Base-by-base conservation (phyloP, 2,329 filamentous ascomycete species). In the Aspergillus tamarii region DNA sequence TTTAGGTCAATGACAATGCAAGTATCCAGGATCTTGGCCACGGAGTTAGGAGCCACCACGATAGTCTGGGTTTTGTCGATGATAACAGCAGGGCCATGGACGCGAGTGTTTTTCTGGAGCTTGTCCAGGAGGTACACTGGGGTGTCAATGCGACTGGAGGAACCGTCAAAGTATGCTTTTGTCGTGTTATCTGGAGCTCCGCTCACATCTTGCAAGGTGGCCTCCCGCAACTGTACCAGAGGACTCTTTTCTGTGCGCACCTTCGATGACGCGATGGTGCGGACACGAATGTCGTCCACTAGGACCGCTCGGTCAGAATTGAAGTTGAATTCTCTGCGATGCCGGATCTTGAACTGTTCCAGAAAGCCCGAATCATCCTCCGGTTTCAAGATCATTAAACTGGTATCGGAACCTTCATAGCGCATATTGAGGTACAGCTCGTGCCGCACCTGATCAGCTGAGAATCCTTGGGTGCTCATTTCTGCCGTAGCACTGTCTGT, bases 311-410 rank as follows among this genome's bases (percentile, higher is more conserved):
- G 85, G 59, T 96, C 92, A 16, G 88, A 88, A 0, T 92, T 95
- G 74, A 97, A 97, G 0, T 93, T 93, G 74, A 97, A 97, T 72
- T 97, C 94, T 72, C 94, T 91, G 56, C 92, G 89, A 75, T 97
- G 94, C 68, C 96, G 91, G 70, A 89, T 88, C 43, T 94, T 84
- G 74, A 98, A 97, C 0, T 92, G 92, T 66, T 89, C 86, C 2
- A 89, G 90, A 77, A 94, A 97, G 2, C 90, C 90, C 87, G 90
- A 93, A 87, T 91, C 94, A 60, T 89, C 86, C 4, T 88, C 88
- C 83, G 6, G 91, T 90, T 78, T 76, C 5, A 81, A 69, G 19
- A 85, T 81, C 77, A 83, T 82, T 41, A 86, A 69, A 23, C 76
- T 81, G 0, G 82, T 84, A 57, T 84, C 82, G 1, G 82, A 84